Conservation (phyloP, 2,329 filamentous ascomycete genomes). For the Cercospora nicotianae region DNA sequence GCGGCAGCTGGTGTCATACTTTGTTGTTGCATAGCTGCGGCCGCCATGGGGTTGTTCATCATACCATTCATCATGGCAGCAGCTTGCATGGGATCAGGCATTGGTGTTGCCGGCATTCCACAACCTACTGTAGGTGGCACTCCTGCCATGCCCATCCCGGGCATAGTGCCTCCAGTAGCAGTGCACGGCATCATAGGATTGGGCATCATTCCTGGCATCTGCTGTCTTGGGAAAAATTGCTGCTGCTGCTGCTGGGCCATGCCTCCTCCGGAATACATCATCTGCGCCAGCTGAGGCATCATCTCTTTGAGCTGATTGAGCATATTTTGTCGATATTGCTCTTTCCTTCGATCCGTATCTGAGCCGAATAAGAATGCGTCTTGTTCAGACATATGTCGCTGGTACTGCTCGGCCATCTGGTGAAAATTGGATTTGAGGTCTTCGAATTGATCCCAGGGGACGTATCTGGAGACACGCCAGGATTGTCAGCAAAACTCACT, state of each 20-base stretch:
- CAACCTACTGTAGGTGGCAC: neutral
- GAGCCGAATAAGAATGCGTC: slow-evolving; percentile 31
- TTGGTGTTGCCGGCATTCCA: neutral
- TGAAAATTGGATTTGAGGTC: slow-evolving; percentile 20
- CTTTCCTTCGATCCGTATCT: slow-evolving; percentile 29
- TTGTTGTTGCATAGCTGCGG: slow-evolving; percentile 8
- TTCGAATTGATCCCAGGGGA: slow-evolving; percentile 11
- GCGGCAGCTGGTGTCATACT: slow-evolving; percentile 9
- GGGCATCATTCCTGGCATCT: slow-evolving; percentile 2
- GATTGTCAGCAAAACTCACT: neutral
- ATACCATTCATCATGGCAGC: slow-evolving; percentile 9
- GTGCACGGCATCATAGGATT: neutral
- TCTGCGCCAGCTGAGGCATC: slow-evolving; percentile 28
- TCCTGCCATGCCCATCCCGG: neutral
- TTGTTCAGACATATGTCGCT: slow-evolving; percentile 22
- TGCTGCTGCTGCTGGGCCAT: neutral
- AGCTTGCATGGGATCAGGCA: slow-evolving; percentile 14
- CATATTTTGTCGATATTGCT: slow-evolving; percentile 30
- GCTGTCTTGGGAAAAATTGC: neutral
- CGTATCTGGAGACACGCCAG: neutral
- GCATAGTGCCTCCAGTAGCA: neutral
- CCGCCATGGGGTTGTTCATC: slow-evolving; percentile 1
- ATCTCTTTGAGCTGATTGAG: slow-evolving; percentile 31
- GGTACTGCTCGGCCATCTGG: slow-evolving; percentile 26
- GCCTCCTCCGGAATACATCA: slow-evolving; percentile 16